Conservation (phyloP, 2,329 filamentous ascomycete genomes). For the Pyrenophora seminiperda region DNA sequence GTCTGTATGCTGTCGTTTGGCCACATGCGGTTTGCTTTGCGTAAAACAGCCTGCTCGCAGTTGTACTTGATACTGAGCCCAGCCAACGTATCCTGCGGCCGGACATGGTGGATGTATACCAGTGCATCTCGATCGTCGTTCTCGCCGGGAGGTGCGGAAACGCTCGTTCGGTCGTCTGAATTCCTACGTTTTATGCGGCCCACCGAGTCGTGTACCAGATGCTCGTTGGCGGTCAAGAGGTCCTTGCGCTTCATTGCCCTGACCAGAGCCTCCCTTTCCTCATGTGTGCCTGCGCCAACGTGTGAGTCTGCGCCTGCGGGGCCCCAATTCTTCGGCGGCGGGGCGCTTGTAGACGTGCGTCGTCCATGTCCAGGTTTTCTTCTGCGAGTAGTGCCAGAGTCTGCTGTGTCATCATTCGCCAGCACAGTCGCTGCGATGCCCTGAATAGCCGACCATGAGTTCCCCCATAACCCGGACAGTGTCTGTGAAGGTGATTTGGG, state of each 20-base stretch:
- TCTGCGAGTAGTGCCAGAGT: conserved; percentile 27
- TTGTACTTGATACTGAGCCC: conserved; percentile 90
- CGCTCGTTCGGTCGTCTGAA: conserved; percentile 64
- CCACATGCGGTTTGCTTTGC: conserved; percentile 92
- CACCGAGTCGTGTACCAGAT: conserved; percentile 50
- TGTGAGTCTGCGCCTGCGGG: conserved; percentile 46
- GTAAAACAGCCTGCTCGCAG: conserved; percentile 80
- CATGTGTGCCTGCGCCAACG: conserved; percentile 53
- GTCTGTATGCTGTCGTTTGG: conserved; percentile 88
- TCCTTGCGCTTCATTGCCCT: conserved; percentile 57
- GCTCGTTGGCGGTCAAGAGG: conserved; percentile 51
- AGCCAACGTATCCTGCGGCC: conserved; percentile 82
- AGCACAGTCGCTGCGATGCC: conserved; percentile 57
- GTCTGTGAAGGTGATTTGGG: conserved; percentile 32
- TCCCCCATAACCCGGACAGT: conserved; percentile 55
- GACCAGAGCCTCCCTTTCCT: conserved; percentile 54
- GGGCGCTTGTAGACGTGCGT: conserved; percentile 45
- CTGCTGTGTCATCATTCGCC: conserved; percentile 45
- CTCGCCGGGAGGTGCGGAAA: conserved; percentile 58
- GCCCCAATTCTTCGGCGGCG: conserved; percentile 55
- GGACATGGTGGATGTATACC: conserved; percentile 88
- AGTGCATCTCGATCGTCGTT: conserved; percentile 74
- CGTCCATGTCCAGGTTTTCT: conserved; percentile 37
- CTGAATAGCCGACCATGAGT: conserved; percentile 56
- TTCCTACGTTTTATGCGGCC: conserved; percentile 67